Conservation (phyloP, 768 basidiomycete genomes). For the Auriscalpium orientale region DNA sequence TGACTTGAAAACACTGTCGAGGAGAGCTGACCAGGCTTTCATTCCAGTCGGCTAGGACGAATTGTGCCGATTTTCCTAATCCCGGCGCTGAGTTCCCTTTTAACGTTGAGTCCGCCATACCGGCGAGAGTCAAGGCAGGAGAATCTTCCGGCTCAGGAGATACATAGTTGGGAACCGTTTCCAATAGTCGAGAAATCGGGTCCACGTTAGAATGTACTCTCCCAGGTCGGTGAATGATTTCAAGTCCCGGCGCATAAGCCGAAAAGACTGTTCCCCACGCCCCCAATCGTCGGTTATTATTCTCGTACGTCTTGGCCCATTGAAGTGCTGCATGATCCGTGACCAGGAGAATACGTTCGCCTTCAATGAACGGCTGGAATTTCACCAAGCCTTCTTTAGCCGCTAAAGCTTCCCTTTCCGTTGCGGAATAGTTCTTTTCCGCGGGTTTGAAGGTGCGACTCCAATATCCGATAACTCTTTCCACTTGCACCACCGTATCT, state of each 20-base stretch:
- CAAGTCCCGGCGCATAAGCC: conserved; percentile 22
- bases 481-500: conserved; percentile 13
- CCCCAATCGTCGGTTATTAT: conserved; percentile 17
- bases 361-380: conserved; percentile 31
- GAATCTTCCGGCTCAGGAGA: no score
- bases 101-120: no score
- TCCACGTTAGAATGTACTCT: conserved; percentile 27
- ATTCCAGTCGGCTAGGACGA: neutral
- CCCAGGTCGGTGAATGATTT: conserved; percentile 26
- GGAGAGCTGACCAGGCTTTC: neutral
- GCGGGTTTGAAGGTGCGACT: conserved; percentile 10
- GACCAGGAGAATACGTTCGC: conserved; percentile 20
- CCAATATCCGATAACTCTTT: conserved; percentile 19
- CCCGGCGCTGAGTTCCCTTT: no score
- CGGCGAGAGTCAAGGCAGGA: no score
- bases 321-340: conserved; percentile 21
- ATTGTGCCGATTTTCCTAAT: neutral
- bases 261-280: conserved; percentile 27
- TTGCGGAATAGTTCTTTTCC: conserved; percentile 26
- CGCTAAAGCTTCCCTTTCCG: conserved; percentile 32
- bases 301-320: conserved; percentile 20
- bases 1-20: no score
- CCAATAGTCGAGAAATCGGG: conserved; percentile 16
- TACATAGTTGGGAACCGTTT: neutral
- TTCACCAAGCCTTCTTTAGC: conserved; percentile 30